Evolutionary conservation across 1,284 basidiomycete species (phyloP).

Genomic region (Leucoagaricus sp.): DNA sequence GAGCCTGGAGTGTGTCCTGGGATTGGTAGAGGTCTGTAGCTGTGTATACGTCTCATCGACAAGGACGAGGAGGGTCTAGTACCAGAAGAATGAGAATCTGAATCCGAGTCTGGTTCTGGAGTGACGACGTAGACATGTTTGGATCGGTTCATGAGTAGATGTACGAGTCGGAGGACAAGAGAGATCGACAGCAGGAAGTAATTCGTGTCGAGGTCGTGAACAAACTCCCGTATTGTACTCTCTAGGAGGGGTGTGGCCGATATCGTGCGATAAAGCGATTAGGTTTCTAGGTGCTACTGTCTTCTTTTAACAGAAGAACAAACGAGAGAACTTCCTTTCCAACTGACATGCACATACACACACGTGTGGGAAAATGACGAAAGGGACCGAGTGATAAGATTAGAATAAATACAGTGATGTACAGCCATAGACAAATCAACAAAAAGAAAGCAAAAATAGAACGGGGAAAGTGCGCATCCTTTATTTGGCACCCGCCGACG

Average conservation of each 20-base stretch:
- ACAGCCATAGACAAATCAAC: conserved; percentile 24
- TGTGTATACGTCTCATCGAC: neutral
- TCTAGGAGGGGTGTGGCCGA: too few species aligned
- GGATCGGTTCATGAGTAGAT: conserved; percentile 1
- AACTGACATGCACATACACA: neutral
- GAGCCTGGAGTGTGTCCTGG: neutral
- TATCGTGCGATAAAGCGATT: conserved; percentile 1
- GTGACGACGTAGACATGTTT: neutral
- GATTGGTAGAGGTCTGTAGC: neutral
- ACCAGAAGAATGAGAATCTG: neutral
- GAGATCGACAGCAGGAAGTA: too few species aligned
- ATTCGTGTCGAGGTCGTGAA: too few species aligned
- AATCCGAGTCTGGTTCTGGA: neutral
- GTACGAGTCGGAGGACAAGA: neutral
- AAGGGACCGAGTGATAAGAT: conserved; percentile 8
- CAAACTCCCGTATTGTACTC: too few species aligned
- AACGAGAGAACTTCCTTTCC: neutral
- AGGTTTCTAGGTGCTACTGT: too few species aligned
- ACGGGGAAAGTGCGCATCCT: neutral
- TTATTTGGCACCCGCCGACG: conserved; percentile 63
- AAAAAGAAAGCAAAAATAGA: conserved; percentile 22
- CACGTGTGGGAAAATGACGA: neutral
- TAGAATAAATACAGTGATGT: conserved; percentile 21
- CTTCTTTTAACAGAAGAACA: too few species aligned
- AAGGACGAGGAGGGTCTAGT: neutral